Evolutionary conservation across 2,329 filamentous ascomycete genomes (phyloP).

Genomic region (Verticillium nubilum): DNA sequence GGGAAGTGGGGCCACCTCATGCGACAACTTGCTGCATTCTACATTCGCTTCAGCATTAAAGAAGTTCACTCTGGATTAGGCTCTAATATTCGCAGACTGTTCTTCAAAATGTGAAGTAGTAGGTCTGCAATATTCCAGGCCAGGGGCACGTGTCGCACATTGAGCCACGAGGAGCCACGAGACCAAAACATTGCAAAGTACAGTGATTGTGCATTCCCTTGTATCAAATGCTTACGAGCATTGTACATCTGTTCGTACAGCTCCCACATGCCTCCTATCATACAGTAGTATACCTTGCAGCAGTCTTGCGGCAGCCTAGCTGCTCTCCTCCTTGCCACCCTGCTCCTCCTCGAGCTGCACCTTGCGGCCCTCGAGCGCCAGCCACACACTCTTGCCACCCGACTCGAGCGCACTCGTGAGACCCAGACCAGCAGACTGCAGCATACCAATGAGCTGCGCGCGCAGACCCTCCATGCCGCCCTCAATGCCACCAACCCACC

Average conservation of each 20-base stretch:
- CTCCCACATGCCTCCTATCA: conserved; percentile 6
- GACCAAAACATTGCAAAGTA: not conserved
- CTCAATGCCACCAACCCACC: conserved; percentile 66
- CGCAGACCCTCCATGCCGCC: conserved; percentile 77
- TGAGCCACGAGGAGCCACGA: too few relatives aligned
- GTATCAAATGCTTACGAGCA: not conserved
- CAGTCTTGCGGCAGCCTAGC: not conserved
- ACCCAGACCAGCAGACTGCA: conserved; percentile 74
- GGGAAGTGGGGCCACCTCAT: not conserved
- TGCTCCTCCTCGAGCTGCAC: conserved; percentile 72
- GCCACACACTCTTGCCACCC: conserved; percentile 74
- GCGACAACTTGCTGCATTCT: too few relatives aligned
- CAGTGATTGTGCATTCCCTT: not conserved
- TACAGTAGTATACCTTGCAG: conserved; percentile 12
- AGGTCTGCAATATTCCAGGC: too few relatives aligned
- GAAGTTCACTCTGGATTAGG: too few relatives aligned
- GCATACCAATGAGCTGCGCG: conserved; percentile 72
- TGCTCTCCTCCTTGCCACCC: conserved; percentile 15
- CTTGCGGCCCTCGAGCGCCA: conserved; percentile 79
- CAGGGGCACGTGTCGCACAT: too few relatives aligned
- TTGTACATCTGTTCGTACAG: not conserved
- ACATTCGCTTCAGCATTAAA: too few relatives aligned
- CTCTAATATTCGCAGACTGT: too few relatives aligned
- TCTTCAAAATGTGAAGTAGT: too few relatives aligned
- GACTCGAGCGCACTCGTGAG: conserved; percentile 76